Evolutionary conservation across 192 early-diverging fungal species (phyloP), one percentile per base, ranked within the genome.

Genomic region (Coemansia sp.): DNA sequence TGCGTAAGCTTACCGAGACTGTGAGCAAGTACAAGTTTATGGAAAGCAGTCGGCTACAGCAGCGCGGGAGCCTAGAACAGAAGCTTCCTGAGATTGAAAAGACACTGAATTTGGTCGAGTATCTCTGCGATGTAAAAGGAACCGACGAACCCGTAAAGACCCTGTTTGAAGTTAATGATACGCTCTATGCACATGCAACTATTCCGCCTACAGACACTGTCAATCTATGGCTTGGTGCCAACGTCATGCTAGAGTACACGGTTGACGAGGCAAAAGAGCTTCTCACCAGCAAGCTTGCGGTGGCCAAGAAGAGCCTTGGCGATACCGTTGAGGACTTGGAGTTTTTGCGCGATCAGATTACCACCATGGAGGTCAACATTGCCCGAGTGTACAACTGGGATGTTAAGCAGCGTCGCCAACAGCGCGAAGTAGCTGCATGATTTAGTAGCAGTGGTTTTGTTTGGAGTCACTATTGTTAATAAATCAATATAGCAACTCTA

Each of bases 341-440:
- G 69, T 98, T 94, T 66, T 67, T 98, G 79, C 85, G 92, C 61
- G 94, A 96, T 62, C 97, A 98, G 77, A 94, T 98, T 75, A 98
- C 97, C 1, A 97, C 94, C n/a, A 97, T 98, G 94, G 97, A 98
- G 73, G 97, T 93, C 77, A 93, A 93, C 83, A 94, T 88, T 38
- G 96, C 97, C 14, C 88, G 97, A 11, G 93, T 98, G 12, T 96
- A 94, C 72, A 98, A 98, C 83, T 94, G 93, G 89, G 97, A 98
- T 72, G 97, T 98, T 41, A 94, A 93, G 70, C 86, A 86, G 60
- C 79, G 94, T n/a, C 82, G 77, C 29, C 15, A 52, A 12, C 62
- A 65, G 11, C 51, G 58, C 11, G 67, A 60, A 1, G 53, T 50
- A n/a, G 37, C 43, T 9, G 51, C 56, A 21, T 75, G 58, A 25